Conservation (phyloP, 1,139 yeast species). For the Candida pseudocylindracea region DNA sequence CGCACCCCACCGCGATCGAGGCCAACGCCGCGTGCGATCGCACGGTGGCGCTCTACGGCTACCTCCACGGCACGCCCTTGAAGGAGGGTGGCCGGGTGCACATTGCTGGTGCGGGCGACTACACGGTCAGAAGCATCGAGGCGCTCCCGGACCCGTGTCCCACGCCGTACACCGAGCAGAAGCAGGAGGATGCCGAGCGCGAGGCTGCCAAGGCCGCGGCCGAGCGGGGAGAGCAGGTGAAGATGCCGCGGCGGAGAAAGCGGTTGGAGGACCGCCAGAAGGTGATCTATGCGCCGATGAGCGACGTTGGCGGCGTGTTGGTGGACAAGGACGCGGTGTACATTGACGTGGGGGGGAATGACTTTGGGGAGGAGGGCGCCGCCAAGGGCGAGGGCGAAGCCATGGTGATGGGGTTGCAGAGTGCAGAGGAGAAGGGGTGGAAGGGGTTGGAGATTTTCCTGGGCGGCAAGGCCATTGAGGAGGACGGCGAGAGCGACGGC, state of each 20-base stretch:
- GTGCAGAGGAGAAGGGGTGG: slow-evolving; percentile 22
- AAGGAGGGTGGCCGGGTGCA: slow-evolving; percentile 68
- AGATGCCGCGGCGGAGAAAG: slow-evolving; percentile 51
- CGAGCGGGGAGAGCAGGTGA: slow-evolving; percentile 32
- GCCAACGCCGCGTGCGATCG: slow-evolving; percentile 71
- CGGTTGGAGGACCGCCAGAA: slow-evolving; percentile 88
- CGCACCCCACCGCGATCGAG: slow-evolving; percentile 72
- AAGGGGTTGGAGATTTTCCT: slow-evolving; percentile 5
- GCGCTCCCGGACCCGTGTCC: slow-evolving; percentile 97
- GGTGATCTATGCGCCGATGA: slow-evolving; percentile 96
- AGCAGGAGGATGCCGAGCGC: slow-evolving; percentile 56
- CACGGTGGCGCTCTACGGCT: slow-evolving; percentile 82
- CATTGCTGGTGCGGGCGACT: slow-evolving; percentile 91
- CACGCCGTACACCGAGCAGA: slow-evolving; percentile 80
- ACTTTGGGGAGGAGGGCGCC: slow-evolving; percentile 39
- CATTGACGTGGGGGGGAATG: slow-evolving; percentile 60
- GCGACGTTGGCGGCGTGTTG: slow-evolving; percentile 94
- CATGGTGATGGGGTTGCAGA: slow-evolving; percentile 62
- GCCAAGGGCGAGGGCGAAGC: slow-evolving; percentile 53
- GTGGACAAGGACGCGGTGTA: slow-evolving; percentile 96
- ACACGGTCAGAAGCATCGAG: slow-evolving; percentile 53
- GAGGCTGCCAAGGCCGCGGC: slow-evolving; percentile 43
- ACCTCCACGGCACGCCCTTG: slow-evolving; percentile 83
- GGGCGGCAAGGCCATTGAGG: slow-evolving; percentile 6
- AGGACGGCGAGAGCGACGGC: slow-evolving; percentile 6